These are phyloP conservation scores for Hevea brasiliensis DNA, from an alignment of 345 rosid genomes.

Conservation along the genomic window DNA sequence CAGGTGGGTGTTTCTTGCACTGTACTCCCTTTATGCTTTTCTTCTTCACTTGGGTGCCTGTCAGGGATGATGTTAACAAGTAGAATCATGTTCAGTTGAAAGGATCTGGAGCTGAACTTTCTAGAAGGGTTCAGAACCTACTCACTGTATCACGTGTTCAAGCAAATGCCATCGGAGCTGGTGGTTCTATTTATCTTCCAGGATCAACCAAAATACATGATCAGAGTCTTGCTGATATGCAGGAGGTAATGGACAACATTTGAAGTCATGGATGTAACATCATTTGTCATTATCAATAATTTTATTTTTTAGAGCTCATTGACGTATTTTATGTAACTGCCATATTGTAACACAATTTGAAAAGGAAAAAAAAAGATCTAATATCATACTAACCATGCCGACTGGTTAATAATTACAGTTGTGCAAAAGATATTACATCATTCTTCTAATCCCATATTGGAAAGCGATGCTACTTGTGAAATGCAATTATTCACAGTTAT, in stretches of 20 bases:
- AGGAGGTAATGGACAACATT: conserved; percentile 53
- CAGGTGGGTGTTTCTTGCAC: conserved; percentile 52
- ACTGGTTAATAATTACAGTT: no score
- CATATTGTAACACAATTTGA: no score
- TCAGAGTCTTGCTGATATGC: conserved; percentile 94
- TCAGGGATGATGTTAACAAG: conserved; percentile 23
- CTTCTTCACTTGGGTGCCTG: background rate
- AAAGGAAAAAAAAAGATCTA: no score
- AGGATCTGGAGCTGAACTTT: conserved; percentile 96
- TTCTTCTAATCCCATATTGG: background rate
- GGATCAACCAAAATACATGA: conserved; percentile 95
- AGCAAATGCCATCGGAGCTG: conserved; percentile 58
- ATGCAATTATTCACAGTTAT: background rate
- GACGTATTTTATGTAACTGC: no score
- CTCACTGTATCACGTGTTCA: conserved; percentile 72
- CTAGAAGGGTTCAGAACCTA: conserved; percentile 86
- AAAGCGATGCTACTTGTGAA: background rate
- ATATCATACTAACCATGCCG: no score
- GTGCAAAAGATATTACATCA: background rate
- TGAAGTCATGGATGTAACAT: background rate
- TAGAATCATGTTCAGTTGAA: conserved; percentile 58
- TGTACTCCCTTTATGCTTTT: background rate
- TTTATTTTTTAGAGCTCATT: no score
- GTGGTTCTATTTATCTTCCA: conserved; percentile 70
- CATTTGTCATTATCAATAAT: no score